Base-by-base conservation (phyloP, 2,329 filamentous ascomycete genomes). In the Talaromyces pinophilus region DNA sequence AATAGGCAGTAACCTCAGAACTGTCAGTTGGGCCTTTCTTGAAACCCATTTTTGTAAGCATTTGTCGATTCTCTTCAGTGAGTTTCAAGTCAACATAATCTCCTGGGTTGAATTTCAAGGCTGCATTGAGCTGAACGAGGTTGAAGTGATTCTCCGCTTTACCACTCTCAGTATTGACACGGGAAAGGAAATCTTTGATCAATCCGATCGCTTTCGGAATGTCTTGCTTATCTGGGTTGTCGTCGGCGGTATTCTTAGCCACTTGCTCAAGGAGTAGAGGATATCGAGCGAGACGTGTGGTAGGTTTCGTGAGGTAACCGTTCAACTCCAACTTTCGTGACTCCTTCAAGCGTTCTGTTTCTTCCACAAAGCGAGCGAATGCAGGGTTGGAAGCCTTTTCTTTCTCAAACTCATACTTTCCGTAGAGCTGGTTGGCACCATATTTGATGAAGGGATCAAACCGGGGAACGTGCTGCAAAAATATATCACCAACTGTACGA, bases 71-170 rank as follows among this genome's bases (percentile, higher is more conserved):
- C 72, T 97, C 93, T 73, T 99, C 95, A 0, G 93, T 97, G 61
- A 99, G 84, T 78, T 96, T 96, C 68, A 99, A 82, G 76, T 99
- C 95, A 59, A 98, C 93, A 74, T 90, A 91, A 74, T 97, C 94
- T 69, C 92, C 92, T 1, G 92, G 90, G 50, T 90, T 87, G 84
- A 96, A 99, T 69, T 94, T 92, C 70, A 99, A 87, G 72, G 96
- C 92, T 71, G 95, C 89, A 75, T 97, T 95, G 38, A 99, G 85
- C 71, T 93, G 91, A 78, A 94, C 90, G 66, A 99, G 82, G 76
- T 98, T 98, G 84, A 97, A 98, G 62, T 95, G 90, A 76, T 99
- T 99, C 79, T 99, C 95, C 0, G 95, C 93, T 81, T 96, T 97
- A 72, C 95, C 95, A 71, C 93, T 97, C 78, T 98, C 95, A 15